These are phyloP conservation scores for Calendula officinalis DNA, from an alignment of 129 eudicot species.

Conservation along the genomic window DNA sequence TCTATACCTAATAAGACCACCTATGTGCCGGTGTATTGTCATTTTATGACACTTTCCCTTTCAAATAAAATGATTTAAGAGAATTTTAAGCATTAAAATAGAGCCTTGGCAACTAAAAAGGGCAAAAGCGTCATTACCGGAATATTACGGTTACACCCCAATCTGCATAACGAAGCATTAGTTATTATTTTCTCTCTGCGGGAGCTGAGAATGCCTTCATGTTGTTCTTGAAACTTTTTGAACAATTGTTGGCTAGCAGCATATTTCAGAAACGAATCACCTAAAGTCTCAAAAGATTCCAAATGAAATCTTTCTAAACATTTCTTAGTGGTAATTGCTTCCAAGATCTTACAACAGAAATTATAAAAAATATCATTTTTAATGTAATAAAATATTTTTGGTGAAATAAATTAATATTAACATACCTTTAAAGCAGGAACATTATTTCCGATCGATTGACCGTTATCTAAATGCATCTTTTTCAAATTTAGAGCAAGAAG, in stretches of 20 bases:
- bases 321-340: constrained; percentile 74
- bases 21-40: too few relatives aligned
- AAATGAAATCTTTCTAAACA: constrained; percentile 71
- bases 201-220: constrained; percentile 68
- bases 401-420: background rate
- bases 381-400: background rate
- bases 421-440: constrained; percentile 61
- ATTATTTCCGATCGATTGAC: constrained; percentile 34
- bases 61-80: too few relatives aligned
- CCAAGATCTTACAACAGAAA: constrained; percentile 57
- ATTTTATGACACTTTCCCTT: too few relatives aligned
- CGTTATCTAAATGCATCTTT: constrained; percentile 43
- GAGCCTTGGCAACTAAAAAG: too few relatives aligned
- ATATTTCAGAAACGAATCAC: constrained; percentile 85
- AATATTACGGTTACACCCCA: constrained; percentile 67
- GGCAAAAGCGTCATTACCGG: constrained; percentile 39
- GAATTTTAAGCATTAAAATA: too few relatives aligned
- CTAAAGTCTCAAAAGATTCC: constrained; percentile 89
- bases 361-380: background rate
- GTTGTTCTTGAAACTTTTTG: constrained; percentile 46
- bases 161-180: constrained; percentile 65
- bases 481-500: constrained; percentile 64
- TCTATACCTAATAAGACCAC: too few relatives aligned
- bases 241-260: constrained; percentile 75
- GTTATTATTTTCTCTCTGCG: constrained; percentile 49